Base-by-base conservation (phyloP, 169 alveolate genomes). In the Eimeria nieschulzi region DNA sequence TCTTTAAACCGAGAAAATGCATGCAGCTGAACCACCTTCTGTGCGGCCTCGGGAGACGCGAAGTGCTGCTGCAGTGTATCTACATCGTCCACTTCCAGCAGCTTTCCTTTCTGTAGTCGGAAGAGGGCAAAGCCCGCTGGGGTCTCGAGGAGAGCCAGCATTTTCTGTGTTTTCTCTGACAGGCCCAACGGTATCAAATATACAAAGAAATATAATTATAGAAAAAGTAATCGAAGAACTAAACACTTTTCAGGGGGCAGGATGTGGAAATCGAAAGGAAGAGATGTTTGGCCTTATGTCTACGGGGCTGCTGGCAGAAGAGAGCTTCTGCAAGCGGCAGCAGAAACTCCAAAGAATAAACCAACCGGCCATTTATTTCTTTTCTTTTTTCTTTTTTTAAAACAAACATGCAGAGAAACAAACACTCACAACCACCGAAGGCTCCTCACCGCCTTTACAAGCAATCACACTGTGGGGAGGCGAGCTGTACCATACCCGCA, bases 81-180 rank as follows among this genome's bases (percentile, higher is more conserved):
- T 59, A 71, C 95, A 53, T 76, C 90, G 55, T 91, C 93, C 55
- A 92, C 91, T 73, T 95, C 84, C 88, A 91, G 63, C 87, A 94
- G 91, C 83, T 97, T 98, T 73, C 95, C 97, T 93, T 98, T 97
- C 86, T 97, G 94, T 51, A 99, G 97, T 94, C 97, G 96, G 95
- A 99, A 99, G 54, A 99, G 97, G 83, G 99, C 99, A 94, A 97
- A 98, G 59, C 99, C 99, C 26, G 99, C 99, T 21, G 99, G 98
- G 25, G 99, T 99, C 95, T 99, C 99, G 83, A 98, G 96, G 39
- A 99, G 97, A 87, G 99, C 97, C 96, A 98, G 95, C 99, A 99
- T 90, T 12, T 13, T 83, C 83, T 10, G 23, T 10, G 10, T 9
- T 26, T 23, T 12, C 10, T 46, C 9, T 19, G 7, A 33, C 6